Percentiles rank a stretch among this genome's conserved stretches.
Conservation (phyloP, 371 early-diverging fungal genomes). For the Saksenaea oblongispora region DNA sequence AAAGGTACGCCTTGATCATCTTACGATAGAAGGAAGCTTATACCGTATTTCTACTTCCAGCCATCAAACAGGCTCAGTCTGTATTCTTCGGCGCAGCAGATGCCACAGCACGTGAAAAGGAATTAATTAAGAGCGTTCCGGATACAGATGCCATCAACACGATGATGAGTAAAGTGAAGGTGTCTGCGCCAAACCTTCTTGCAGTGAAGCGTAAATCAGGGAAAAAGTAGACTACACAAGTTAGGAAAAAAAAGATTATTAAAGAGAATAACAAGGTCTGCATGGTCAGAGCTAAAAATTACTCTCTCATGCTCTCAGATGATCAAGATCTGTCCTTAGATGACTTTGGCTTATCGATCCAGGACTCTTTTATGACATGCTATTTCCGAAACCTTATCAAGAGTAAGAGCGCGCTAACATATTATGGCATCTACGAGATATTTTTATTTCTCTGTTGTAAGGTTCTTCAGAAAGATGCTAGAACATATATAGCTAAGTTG, state of each 20-base stretch:
- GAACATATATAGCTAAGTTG: too few species aligned
- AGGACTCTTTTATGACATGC: too few species aligned
- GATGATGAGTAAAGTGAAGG: slow-evolving; percentile 89
- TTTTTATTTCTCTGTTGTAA: too few species aligned
- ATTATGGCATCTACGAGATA: too few species aligned
- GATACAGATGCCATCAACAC: slow-evolving; percentile 81
- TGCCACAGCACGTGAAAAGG: slow-evolving; percentile 68
- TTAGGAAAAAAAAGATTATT: slow-evolving; percentile 4
- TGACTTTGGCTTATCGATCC: too few species aligned
- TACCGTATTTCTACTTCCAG: slow-evolving; percentile 12
- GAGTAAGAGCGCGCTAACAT: too few species aligned
- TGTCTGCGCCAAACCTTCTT: slow-evolving; percentile 76
- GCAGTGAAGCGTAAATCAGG: slow-evolving; percentile 65
- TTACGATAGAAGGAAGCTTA: not conserved
- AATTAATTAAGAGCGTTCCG: slow-evolving; percentile 80
- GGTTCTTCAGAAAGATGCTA: too few species aligned
- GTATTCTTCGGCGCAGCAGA: slow-evolving; percentile 57
- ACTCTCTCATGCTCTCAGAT: too few species aligned
- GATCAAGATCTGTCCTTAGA: too few species aligned
- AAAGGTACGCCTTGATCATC: slow-evolving; percentile 61
- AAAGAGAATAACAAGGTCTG: too few species aligned
- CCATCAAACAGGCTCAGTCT: slow-evolving; percentile 47
- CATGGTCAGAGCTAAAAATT: too few species aligned
- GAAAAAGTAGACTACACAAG: slow-evolving; percentile 31
- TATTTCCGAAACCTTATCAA: too few species aligned